phyloP scores from a whole-genome alignment of 768 basidiomycete species.

The Candolleomyces eurysporus region DNA sequence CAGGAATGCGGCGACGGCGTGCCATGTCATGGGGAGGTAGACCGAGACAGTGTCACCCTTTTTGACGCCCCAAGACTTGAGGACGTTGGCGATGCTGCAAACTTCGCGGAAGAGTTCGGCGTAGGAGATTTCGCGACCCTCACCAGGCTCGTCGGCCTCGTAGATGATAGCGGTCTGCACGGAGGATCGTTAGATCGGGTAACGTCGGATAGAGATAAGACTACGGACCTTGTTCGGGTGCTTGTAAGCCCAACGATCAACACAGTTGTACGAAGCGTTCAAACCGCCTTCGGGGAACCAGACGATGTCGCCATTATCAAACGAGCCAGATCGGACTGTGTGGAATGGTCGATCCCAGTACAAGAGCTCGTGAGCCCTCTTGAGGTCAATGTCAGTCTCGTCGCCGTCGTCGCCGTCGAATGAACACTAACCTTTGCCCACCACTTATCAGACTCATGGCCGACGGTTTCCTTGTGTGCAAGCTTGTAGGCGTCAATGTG shows the following conservation, averaged over 20 bases:
- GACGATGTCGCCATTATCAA: slow-evolving; percentile 80
- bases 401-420: too few relatives aligned
- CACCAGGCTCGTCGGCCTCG: slow-evolving; percentile 92
- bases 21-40: slow-evolving; percentile 94
- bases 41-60: slow-evolving; percentile 95
- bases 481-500: slow-evolving; percentile 69
- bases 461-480: slow-evolving; percentile 70
- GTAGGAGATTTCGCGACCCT: slow-evolving; percentile 76
- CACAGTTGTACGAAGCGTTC: slow-evolving; percentile 96
- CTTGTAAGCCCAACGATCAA: slow-evolving; percentile 93
- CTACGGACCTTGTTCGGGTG: slow-evolving; percentile 73
- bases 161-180: slow-evolving; percentile 91
- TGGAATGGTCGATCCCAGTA: slow-evolving; percentile 90
- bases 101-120: slow-evolving; percentile 88
- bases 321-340: slow-evolving; percentile 80
- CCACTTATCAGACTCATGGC: slow-evolving; percentile 78
- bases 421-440: slow-evolving; percentile 69
- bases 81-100: slow-evolving; percentile 85
- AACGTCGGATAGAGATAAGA: neutral
- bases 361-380: slow-evolving; percentile 73
- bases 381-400: slow-evolving; percentile 9
- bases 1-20: slow-evolving; percentile 93
- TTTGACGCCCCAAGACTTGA: slow-evolving; percentile 85
- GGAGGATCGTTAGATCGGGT: neutral
- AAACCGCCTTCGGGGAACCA: slow-evolving; percentile 97